Base-by-base conservation (phyloP, 441 rosid species). In the Pelargonium hybrid region DNA sequence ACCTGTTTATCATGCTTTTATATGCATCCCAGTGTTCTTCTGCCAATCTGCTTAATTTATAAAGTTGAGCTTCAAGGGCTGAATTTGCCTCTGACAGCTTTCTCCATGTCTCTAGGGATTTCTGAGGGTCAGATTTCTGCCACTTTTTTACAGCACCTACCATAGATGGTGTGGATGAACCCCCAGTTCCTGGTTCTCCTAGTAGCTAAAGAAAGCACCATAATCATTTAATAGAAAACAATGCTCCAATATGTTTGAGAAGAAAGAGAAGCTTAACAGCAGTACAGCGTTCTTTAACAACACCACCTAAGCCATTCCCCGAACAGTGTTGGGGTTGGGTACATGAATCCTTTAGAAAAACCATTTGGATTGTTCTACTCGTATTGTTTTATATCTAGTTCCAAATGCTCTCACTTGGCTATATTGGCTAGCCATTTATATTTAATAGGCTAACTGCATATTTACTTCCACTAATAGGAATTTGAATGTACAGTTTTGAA, bases 161-260 rank as follows among this genome's bases (percentile, higher is more conserved):
- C 99, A 94, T 89, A 71, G 99, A 92, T 77, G 93, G 94, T 5
- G 98, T 92, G 48, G 98, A 92, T 65, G 99, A 92, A 74, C 99
- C 98, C 68, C 99, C 99, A 74, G 81, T 79, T 77, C 99, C 99
- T 7, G 98, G 97, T 78, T 94, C 97, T 71, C 98, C 97, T 14
- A 94, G 83, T 66, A 92, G 75, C 99, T 94, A 81, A 63, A 73
- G 25, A 75, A 75, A 73, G 76, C 56, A 79, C 2, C 50, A 78
- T 41, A 75, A 71, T 63, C 61, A 63, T 65, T 34, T 54, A 69
- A 9, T 66, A 77, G 65, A 23, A 73, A 41, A 54, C 5, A 59
- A 31, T 62, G 39, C 67, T 68, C 43, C 72, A 17, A 37, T 50
- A 68, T 26, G 31, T 69, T 65, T 34, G 41, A 50, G 65, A 72